Base-by-base conservation (phyloP, 345 rosid genomes). In the Boechera retrofracta region DNA sequence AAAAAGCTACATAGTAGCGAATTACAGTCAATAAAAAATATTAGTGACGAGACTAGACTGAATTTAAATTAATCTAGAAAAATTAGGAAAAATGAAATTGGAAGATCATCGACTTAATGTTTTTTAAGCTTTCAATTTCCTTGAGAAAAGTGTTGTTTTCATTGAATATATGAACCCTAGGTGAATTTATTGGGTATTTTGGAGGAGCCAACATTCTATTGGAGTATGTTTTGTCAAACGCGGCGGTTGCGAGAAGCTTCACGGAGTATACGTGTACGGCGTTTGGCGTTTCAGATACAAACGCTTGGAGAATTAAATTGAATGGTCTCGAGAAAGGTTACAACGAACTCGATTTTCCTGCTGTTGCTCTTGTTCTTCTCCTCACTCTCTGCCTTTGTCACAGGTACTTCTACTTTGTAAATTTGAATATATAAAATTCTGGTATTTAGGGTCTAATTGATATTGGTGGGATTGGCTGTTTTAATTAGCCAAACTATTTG, bases 211-310 rank as follows among this genome's bases (percentile, higher is more conserved):
- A 94, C 79, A 91, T 94, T 80, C 73, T 94, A 15, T 80, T 94
- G 89, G 98, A 91, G 82, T 94, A 94, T 74, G 97, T 94, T n/a
- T 63, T 94, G 62, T 94, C 98, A 54, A 94, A 94, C 74, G 98
- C 97, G 6, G 98, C 90, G 26, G 97, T 89, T 7, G 94, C 98
- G 18, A 87, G 98, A 84, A 89, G 79, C 72, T 94, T 94, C 55
- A 94, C 97, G 2, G 94, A 91, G 63, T 91, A 94, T 72, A 63
- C 89, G 36, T 87, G 94, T 78, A 79, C 81, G 10, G 85, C 97
- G 13, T 72, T 91, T 70, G 98, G 97, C 31, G 83, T 80, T 32
- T 79, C 68, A 18, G 79, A 85, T 59, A 59, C 87, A 36, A 77
- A 86, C 71, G 64, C 83, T 18, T 94, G 96, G 98, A 89, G 98